Conservation (phyloP, 2,329 filamentous ascomycete genomes). For the Arthrobotrys iridis region DNA sequence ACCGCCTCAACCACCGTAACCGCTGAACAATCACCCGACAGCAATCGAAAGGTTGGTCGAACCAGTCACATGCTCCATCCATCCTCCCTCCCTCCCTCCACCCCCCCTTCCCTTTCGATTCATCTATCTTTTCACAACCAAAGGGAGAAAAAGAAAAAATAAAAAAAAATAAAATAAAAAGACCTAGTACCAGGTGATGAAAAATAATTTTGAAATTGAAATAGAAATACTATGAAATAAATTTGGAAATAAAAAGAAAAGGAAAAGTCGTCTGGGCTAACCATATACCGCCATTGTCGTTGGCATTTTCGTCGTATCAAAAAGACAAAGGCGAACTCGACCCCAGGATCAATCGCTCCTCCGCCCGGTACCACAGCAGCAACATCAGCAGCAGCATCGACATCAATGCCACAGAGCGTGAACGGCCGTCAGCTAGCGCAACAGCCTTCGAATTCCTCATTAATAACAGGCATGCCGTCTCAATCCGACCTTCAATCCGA, state of each 20-base stretch:
- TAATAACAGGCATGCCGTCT: conserved; percentile 34
- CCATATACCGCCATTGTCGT: background rate
- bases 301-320: background rate
- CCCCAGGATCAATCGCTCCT: conserved; percentile 25
- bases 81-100: background rate
- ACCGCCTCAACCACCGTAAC: background rate
- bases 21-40: conserved; percentile 37
- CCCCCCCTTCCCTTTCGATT: background rate
- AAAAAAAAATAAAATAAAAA: too few relatives aligned
- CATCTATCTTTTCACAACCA: background rate
- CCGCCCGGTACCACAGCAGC: background rate
- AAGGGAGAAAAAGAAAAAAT: background rate
- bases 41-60: conserved; percentile 45
- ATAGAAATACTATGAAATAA: too few relatives aligned
- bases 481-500: conserved; percentile 38
- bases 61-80: background rate
- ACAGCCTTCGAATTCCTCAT: conserved; percentile 21
- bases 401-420: conserved; percentile 28
- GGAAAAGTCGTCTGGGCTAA: background rate
- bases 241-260: background rate
- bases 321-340: conserved; percentile 27
- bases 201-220: too few relatives aligned
- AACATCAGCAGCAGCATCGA: background rate
- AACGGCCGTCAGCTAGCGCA: conserved; percentile 32
- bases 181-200: too few relatives aligned